Percentiles rank a stretch among this genome's conserved stretches.
phyloP scores from a whole-genome alignment of 768 basidiomycete genomes.

The Kwoniella mangroviensis region DNA sequence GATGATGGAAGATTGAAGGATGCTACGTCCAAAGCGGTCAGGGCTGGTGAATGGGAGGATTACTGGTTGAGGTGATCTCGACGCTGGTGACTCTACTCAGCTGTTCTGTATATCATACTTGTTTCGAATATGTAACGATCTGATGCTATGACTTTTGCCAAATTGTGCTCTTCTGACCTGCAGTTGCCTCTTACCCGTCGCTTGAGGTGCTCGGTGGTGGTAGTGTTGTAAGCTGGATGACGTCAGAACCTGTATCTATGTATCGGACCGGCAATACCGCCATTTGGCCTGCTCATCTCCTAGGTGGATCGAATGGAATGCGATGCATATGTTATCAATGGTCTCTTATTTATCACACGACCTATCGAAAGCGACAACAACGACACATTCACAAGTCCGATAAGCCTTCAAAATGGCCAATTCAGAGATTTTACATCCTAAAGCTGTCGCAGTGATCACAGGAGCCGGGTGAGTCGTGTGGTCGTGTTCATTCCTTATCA shows the following conservation, averaged over 20 bases:
- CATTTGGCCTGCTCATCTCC: background rate
- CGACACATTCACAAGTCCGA: too few relatives aligned
- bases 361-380: background rate
- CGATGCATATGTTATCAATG: too few relatives aligned
- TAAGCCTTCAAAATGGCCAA: slow-evolving; percentile 21
- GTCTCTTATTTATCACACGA: background rate
- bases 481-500: background rate
- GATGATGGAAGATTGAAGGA: slow-evolving; percentile 30
- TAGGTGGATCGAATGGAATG: too few relatives aligned
- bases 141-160: too few relatives aligned
- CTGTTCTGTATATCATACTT: background rate
- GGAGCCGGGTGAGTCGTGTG: slow-evolving; percentile 49
- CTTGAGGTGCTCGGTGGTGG: background rate
- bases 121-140: too few relatives aligned
- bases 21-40: slow-evolving; percentile 22
- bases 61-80: slow-evolving; percentile 19
- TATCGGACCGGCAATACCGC: background rate
- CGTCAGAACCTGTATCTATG: background rate
- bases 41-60: slow-evolving; percentile 6
- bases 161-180: background rate
- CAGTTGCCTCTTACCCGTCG: background rate
- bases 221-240: background rate
- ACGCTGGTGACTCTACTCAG: background rate
- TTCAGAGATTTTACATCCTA: slow-evolving; percentile 44
- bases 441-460: slow-evolving; percentile 54